Base-by-base conservation (phyloP, 345 rosid genomes). In the Ceriops decandra region DNA sequence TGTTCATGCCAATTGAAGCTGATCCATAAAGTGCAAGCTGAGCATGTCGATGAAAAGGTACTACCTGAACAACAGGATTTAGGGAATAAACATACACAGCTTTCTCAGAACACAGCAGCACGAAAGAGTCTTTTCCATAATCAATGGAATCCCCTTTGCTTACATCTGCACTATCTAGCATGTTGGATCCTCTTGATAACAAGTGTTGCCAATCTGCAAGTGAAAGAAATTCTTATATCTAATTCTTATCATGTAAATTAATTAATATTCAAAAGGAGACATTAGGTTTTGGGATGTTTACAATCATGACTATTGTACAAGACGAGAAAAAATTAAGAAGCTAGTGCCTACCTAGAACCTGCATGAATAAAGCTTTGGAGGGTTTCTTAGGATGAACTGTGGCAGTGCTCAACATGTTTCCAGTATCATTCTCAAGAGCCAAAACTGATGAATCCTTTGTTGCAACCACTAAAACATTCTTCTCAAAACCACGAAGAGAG, bases 91-190 rank as follows among this genome's bases (percentile, higher is more conserved):
- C 70, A 69, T 91, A 93, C 56, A 79, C 85, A 49, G 97, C 90
- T 82, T 89, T 93, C 86, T 93, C 97, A 4, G 90, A 89, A 72
- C 97, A 91, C 52, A 89, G 26, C 70, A 93, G 79, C 70, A 90
- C 58, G 68, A 72, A 79, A 64, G 76, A 81, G 77, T 89, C 90
- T 78, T 82, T 89, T 53, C 69, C 57, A 7, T 72, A 51, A 69
- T 86, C 96, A 42, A 63, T 75, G 47, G 76, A 71, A 74, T 69
- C 72, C 61, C 69, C 83, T 72, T 69, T 79, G 68, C 57, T 73
- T 47, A 66, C 7, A 28, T 81, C 86, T 59, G 7, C 31, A 58
- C 75, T 72, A 71, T 66, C 79, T 57, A 70, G 67, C 47, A 22
- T 35, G 69, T 68, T 76, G 57, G 79, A 60, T 65, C 83, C 81